phyloP scores from a whole-genome alignment of 352 stramenopile species.

The Phytophthora megakarya region DNA sequence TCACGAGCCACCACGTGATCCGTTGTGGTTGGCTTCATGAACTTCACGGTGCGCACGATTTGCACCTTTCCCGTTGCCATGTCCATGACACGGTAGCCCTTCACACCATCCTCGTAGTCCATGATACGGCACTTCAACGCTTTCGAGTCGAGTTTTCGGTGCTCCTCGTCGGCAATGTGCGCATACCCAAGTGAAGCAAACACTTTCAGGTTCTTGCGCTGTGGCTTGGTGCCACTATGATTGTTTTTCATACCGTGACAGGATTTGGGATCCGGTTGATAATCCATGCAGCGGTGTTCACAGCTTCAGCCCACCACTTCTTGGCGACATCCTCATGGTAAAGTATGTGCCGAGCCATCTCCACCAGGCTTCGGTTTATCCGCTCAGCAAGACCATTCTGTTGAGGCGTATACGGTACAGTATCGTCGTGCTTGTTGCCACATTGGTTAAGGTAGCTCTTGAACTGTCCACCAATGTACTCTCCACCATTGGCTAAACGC shows the following conservation, averaged over 20 bases:
- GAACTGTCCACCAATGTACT: no score
- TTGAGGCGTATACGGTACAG: not conserved
- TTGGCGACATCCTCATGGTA: not conserved
- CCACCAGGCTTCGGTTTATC: no score
- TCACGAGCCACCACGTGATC: no score
- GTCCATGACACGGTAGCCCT: not conserved
- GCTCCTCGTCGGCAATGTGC: not conserved
- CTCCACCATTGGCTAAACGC: no score
- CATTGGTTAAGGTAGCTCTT: not conserved
- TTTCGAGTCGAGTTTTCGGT: not conserved
- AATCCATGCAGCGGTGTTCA: not conserved
- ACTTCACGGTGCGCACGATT: no score
- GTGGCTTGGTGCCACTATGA: not conserved
- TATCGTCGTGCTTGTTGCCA: not conserved
- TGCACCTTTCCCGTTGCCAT: not conserved
- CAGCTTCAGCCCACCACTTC: not conserved
- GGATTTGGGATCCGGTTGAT: not conserved
- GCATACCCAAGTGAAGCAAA: not conserved
- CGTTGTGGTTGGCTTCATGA: no score
- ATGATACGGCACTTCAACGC: not conserved
- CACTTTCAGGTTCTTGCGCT: not conserved
- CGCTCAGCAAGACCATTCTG: not conserved
- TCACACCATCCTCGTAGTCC: not conserved
- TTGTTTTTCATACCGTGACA: no score
- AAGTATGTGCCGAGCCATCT: not conserved